These are phyloP conservation scores for Neoboletus subvelutipes DNA, from an alignment of 768 basidiomycete genomes.

Conservation along the genomic window DNA sequence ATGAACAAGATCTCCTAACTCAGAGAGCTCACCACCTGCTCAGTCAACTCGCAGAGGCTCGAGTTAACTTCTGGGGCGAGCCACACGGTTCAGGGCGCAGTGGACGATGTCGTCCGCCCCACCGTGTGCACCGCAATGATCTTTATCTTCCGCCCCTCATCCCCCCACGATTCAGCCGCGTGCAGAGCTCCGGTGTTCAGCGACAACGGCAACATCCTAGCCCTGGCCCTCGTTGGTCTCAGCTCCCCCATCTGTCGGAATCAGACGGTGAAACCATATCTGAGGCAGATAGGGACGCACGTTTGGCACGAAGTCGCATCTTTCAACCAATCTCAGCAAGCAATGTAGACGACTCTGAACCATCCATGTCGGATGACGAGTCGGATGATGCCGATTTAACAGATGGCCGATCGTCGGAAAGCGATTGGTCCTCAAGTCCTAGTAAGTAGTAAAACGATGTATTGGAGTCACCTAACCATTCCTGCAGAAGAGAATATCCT, in stretches of 20 bases:
- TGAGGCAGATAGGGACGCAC: constrained; percentile 69
- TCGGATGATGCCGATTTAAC: constrained; percentile 75
- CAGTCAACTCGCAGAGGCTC: constrained; percentile 26
- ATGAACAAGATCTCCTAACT: constrained; percentile 68
- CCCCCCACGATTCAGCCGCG: constrained; percentile 29
- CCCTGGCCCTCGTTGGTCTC: constrained; percentile 22
- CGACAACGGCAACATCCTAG: constrained; percentile 9
- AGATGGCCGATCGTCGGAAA: constrained; percentile 41
- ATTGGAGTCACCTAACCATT: constrained; percentile 12
- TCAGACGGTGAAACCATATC: constrained; percentile 63
- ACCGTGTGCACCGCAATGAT: constrained; percentile 42
- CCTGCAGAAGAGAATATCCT: constrained; percentile 30
- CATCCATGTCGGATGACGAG: constrained; percentile 67
- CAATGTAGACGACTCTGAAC: constrained; percentile 42
- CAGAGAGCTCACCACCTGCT: constrained; percentile 60
- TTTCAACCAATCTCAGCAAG: constrained; percentile 31
- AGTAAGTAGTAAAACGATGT: constrained; percentile 12
- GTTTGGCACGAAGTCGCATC: constrained; percentile 65
- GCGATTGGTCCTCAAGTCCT: constrained; percentile 43
- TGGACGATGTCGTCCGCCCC: constrained; percentile 8
- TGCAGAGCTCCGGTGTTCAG: constrained; percentile 1
- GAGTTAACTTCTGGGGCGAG: background rate
- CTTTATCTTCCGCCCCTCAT: constrained; percentile 47
- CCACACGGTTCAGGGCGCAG: background rate
- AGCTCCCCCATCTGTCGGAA: constrained; percentile 45